Conservation (phyloP, 2,329 filamentous ascomycete genomes). For the Hypoxylon sp. region DNA sequence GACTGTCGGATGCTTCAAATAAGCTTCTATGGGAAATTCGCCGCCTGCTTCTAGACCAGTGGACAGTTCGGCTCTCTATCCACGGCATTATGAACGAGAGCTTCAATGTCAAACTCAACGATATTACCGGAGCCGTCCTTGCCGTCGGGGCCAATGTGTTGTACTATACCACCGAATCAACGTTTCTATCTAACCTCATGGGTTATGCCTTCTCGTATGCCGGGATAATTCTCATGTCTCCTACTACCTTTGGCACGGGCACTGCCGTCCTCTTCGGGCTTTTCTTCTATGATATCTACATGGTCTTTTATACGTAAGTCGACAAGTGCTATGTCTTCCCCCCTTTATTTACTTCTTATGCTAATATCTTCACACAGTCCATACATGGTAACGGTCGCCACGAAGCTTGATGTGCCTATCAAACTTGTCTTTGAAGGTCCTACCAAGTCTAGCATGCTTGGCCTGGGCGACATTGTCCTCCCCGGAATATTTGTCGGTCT, state of each 20-base stretch:
- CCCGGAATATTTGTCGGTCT: conserved; percentile 90
- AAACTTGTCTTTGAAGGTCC: conserved; percentile 81
- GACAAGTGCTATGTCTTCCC: background rate
- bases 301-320: conserved; percentile 82
- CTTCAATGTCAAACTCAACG: conserved; percentile 62
- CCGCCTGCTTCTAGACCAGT: conserved; percentile 58
- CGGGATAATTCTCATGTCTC: conserved; percentile 83
- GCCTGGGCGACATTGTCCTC: conserved; percentile 91
- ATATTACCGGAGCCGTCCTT: conserved; percentile 62
- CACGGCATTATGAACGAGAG: conserved; percentile 60
- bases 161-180: conserved; percentile 71
- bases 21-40: conserved; percentile 59
- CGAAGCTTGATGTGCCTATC: conserved; percentile 87
- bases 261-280: conserved; percentile 78
- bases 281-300: conserved; percentile 95
- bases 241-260: conserved; percentile 85
- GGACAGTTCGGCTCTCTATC: conserved; percentile 59
- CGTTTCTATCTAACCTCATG: conserved; percentile 79
- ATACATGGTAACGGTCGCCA: conserved; percentile 88
- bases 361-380: conserved; percentile 58
- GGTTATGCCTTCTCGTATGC: conserved; percentile 88
- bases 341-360: background rate
- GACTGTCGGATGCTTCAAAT: conserved; percentile 39
- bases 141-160: conserved; percentile 62
- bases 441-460: conserved; percentile 80